These are phyloP conservation scores for Suillus cothurnatus DNA, from an alignment of 768 basidiomycete species.

Conservation along the genomic window DNA sequence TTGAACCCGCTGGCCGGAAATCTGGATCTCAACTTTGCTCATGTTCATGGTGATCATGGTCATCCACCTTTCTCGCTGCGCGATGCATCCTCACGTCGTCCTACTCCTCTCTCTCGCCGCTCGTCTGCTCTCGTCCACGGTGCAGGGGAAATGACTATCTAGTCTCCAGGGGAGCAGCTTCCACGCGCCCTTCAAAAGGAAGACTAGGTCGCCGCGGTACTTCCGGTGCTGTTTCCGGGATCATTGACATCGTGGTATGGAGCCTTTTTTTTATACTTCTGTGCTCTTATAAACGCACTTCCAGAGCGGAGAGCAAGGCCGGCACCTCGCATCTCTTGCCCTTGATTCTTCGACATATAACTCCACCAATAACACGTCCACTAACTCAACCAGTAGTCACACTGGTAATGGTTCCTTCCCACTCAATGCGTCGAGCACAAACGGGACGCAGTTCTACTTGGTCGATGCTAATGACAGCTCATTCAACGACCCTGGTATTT, in stretches of 20 bases:
- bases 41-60: not conserved
- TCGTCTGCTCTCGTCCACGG: constrained; percentile 27
- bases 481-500: constrained; percentile 18
- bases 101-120: constrained; percentile 16
- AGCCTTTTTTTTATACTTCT: not conserved
- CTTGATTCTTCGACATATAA: constrained; percentile 20
- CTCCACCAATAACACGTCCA: not conserved
- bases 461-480: constrained; percentile 22
- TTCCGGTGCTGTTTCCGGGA: constrained; percentile 39
- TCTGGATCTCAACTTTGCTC: not conserved
- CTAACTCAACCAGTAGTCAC: constrained; percentile 33
- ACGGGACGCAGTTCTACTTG: constrained; percentile 48
- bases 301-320: constrained; percentile 3
- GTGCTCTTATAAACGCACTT: not conserved
- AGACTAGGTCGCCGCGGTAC: constrained; percentile 14
- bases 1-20: not conserved
- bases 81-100: not conserved
- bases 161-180: constrained; percentile 19
- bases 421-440: constrained; percentile 52
- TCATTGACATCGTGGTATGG: constrained; percentile 52
- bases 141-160: constrained; percentile 30
- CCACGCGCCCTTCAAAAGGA: not conserved
- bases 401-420: constrained; percentile 35
- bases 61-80: not conserved
- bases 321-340: constrained; percentile 25